Conservation (phyloP, 805 yeast genomes). For the Komagataella kurtzmanii region DNA sequence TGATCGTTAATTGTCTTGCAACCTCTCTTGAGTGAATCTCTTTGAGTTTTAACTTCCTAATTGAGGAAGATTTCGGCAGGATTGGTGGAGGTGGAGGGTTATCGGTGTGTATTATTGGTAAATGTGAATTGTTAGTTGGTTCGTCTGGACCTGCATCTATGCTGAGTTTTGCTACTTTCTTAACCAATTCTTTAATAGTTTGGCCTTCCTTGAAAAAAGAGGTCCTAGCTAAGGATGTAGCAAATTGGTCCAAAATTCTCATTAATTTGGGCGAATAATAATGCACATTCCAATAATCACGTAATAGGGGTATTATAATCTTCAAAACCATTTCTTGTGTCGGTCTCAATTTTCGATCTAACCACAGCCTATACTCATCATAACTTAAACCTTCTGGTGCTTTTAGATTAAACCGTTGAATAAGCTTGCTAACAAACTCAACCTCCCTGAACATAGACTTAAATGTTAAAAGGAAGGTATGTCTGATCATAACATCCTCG, state of each 20-base stretch:
- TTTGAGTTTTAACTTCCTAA: slow-evolving; percentile 32
- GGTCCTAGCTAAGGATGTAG: slow-evolving; percentile 5
- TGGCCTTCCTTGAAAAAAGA: background rate
- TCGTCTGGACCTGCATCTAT: background rate
- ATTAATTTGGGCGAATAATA: slow-evolving; percentile 35
- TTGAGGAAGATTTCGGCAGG: slow-evolving; percentile 6
- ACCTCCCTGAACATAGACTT: slow-evolving; percentile 58
- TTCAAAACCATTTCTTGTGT: slow-evolving; percentile 54
- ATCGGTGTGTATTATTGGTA: background rate
- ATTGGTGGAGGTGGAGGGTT: slow-evolving; percentile 6
- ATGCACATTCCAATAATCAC: slow-evolving; percentile 55
- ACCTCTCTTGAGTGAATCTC: slow-evolving; percentile 66
- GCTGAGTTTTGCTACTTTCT: background rate
- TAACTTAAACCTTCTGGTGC: slow-evolving; percentile 84
- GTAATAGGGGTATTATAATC: slow-evolving; percentile 52
- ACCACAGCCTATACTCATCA: slow-evolving; percentile 73
- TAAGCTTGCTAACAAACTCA: slow-evolving; percentile 44
- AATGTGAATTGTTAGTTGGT: background rate
- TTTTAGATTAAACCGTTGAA: slow-evolving; percentile 50
- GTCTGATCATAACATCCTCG: slow-evolving; percentile 47
- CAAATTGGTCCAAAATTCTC: slow-evolving; percentile 13
- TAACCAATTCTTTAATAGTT: background rate
- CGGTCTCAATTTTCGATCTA: slow-evolving; percentile 53
- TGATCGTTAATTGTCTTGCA: slow-evolving; percentile 76
- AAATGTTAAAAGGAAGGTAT: slow-evolving; percentile 63